Evolutionary conservation across 2,329 filamentous ascomycete species (phyloP), one percentile per base, ranked within the genome.

Genomic region (Penicillium nordicum): DNA sequence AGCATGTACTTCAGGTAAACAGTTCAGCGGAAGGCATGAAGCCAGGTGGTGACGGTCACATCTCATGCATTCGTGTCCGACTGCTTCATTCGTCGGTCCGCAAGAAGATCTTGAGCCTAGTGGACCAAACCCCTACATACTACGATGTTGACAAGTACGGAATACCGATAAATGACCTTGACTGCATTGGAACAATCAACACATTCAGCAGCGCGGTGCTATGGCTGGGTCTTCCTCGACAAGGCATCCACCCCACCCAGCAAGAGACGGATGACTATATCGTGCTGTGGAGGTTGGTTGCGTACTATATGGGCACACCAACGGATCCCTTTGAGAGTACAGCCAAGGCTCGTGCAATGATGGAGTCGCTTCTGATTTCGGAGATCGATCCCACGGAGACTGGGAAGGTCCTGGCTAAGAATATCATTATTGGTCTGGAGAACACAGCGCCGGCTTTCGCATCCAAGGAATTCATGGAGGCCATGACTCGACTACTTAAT

Each of bases 1-100:
- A 92, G 69, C 86, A 90, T 70, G 83, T 90, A 12, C 80, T 92
- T 6, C 86, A 91, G 68, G 86, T 89, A 47, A 88, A 88, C 5
- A 76, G 79, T 42, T 85, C 84, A 7, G 67, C 90, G 2, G 80
- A 84, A 25, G 83, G 83, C 4, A 83, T 93, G 62, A 78, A 87
- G 61, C 88, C 88, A 0, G 86, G 84, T 2, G 88, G 88, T 1
- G 82, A 81, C 16, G 88, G 87, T 1, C 85, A 85, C 58, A 79
- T 78, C 5, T 85, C 86, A 9, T 85, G 85, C 1, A 77, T 90
- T 30, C 82, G 86, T 5, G 88, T 91, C 16, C 81, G 88, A 4
- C 77, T 91, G 1, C 79, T 91, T 1, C 88, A 90, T 67, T 84
- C 87, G 0, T 80, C 82, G 0, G 87, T 90, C 8, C 82, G 88